phyloP scores from a whole-genome alignment of 305 asterid species.

The Petunia hybrid region DNA sequence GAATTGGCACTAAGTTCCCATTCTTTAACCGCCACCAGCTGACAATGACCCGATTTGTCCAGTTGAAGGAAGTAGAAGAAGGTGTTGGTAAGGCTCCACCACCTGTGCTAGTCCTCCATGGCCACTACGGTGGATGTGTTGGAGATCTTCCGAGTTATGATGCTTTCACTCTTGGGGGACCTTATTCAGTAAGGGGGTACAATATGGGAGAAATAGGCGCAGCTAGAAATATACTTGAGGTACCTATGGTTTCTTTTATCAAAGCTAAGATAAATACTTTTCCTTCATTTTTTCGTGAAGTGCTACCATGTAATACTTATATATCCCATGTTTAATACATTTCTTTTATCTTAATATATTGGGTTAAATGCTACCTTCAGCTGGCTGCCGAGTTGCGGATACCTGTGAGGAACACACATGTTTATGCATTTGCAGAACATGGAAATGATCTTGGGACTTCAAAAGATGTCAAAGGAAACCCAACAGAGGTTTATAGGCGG shows the following conservation, averaged over 20 bases:
- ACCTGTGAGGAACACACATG: slow-evolving; percentile 84
- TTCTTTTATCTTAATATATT: slow-evolving; percentile 28
- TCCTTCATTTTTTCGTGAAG: neutral
- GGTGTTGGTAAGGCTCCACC: slow-evolving; percentile 94
- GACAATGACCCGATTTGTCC: slow-evolving; percentile 79
- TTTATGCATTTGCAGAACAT: slow-evolving; percentile 93
- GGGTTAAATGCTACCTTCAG: slow-evolving; percentile 47
- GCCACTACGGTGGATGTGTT: slow-evolving; percentile 95
- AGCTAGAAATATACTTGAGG: slow-evolving; percentile 93
- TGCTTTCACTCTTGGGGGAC: slow-evolving; percentile 96
- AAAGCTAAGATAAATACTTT: neutral
- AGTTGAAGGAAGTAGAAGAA: slow-evolving; percentile 82
- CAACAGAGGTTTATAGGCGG: slow-evolving; percentile 92
- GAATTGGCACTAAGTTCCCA: slow-evolving; percentile 83
- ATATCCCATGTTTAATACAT: neutral
- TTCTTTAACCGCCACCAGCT: slow-evolving; percentile 94
- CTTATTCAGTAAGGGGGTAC: slow-evolving; percentile 94
- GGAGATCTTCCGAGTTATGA: slow-evolving; percentile 99
- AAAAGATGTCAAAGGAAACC: slow-evolving; percentile 96
- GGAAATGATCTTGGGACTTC: slow-evolving; percentile 97
- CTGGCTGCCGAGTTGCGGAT: slow-evolving; percentile 88
- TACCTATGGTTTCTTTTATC: slow-evolving; percentile 36
- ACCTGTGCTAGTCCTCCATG: slow-evolving; percentile 91
- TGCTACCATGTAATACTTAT: neutral
- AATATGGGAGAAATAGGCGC: slow-evolving; percentile 99